These are phyloP conservation scores for Piper betle DNA, from an alignment of 164 flowering plant genomes.

Conservation along the genomic window DNA sequence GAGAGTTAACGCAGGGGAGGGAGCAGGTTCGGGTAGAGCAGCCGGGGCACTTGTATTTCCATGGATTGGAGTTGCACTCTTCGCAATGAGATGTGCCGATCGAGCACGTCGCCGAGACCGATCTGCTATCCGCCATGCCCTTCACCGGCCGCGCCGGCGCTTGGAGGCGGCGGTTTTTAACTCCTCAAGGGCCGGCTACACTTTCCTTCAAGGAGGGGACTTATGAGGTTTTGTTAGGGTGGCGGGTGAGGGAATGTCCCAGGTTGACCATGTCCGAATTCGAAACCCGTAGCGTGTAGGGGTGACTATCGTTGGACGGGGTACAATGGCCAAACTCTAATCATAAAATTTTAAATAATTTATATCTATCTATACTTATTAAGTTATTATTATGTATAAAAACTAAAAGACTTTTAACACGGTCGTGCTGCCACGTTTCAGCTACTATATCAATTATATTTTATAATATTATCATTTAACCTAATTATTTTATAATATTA, in stretches of 20 bases:
- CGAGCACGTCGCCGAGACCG: constrained; percentile 5
- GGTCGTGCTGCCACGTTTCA: too few relatives aligned
- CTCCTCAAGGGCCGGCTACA: neutral
- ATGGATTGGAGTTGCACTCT: constrained; percentile 16
- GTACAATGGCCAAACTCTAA: too few relatives aligned
- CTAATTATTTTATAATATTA: too few relatives aligned
- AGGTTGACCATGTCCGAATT: neutral
- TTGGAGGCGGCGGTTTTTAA: neutral
- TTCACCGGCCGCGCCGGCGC: neutral
- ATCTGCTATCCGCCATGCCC: constrained; percentile 3
- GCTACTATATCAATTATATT: too few relatives aligned
- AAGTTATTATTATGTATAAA: too few relatives aligned
- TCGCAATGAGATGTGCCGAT: constrained; percentile 9
- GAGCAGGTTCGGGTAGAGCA: constrained; percentile 21
- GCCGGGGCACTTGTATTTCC: constrained; percentile 23
- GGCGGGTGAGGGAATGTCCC: too few relatives aligned
- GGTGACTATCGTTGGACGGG: too few relatives aligned
- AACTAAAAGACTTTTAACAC: too few relatives aligned
- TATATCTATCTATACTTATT: too few relatives aligned
- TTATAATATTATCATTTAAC: too few relatives aligned
- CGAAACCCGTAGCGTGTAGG: neutral
- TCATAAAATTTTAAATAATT: too few relatives aligned
- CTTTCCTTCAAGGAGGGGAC: neutral
- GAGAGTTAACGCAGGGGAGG: constrained; percentile 25
- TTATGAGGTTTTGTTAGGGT: neutral